Conservation (phyloP, 1,284 basidiomycete species). For the Anthracocystis walkeri region DNA sequence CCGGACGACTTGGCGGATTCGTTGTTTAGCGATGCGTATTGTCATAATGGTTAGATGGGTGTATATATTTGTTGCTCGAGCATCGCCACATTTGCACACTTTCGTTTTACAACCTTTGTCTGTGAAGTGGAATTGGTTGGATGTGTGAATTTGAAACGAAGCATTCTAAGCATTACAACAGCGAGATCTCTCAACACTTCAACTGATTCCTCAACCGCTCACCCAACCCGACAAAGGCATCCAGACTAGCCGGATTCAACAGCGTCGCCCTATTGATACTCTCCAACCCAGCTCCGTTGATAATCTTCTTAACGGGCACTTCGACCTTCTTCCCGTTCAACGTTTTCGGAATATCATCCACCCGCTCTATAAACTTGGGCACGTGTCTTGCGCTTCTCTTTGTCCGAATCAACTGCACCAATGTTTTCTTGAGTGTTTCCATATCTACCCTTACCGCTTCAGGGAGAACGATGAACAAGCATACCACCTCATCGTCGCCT, state of each 20-base stretch:
- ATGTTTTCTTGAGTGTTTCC: conserved; percentile 73
- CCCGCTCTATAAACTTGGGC: conserved; percentile 76
- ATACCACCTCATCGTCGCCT: conserved; percentile 83
- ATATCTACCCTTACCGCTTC: conserved; percentile 40
- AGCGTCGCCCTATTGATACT: conserved; percentile 82
- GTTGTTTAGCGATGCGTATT: conserved; percentile 41
- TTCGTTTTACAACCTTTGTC: not conserved
- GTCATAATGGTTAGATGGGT: conserved; percentile 12
- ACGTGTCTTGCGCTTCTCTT: conserved; percentile 74
- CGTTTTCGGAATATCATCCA: conserved; percentile 81
- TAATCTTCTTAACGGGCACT: conserved; percentile 83
- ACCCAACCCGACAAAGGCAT: conserved; percentile 77
- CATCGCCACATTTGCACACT: conserved; percentile 1
- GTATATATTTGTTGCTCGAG: conserved; percentile 1
- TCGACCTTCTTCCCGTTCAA: conserved; percentile 88
- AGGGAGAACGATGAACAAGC: conserved; percentile 82
- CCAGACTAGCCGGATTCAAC: conserved; percentile 80
- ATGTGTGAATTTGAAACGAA: not conserved
- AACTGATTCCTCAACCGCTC: conserved; percentile 72
- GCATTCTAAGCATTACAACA: no score
- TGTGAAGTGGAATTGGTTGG: not conserved
- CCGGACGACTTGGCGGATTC: conserved; percentile 44
- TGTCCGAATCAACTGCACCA: conserved; percentile 74
- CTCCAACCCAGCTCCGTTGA: conserved; percentile 80
- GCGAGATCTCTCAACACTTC: not conserved